phyloP scores from a whole-genome alignment of 257 asterid species.

The Solanum tarijense region DNA sequence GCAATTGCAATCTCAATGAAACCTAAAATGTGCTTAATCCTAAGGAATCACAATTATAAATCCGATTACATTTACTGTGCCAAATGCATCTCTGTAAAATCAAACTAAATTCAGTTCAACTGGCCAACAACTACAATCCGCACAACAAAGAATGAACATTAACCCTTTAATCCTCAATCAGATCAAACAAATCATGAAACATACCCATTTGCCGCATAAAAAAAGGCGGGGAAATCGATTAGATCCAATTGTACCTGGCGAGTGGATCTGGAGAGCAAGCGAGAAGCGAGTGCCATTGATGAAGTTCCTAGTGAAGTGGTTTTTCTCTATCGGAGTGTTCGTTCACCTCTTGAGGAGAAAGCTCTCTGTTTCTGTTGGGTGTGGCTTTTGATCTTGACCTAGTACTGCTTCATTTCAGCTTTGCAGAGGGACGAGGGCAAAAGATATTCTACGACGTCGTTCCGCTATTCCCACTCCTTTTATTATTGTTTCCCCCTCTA shows the following conservation, averaged over 20 bases:
- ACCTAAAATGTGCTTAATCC: background rate
- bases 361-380: background rate
- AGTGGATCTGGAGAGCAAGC: constrained; percentile 59
- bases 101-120: background rate
- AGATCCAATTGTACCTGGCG: constrained; percentile 41
- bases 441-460: background rate
- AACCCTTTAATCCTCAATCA: background rate
- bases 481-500: background rate
- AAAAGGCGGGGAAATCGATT: background rate
- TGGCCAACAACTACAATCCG: background rate
- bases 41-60: background rate
- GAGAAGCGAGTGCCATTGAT: constrained; percentile 56
- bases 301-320: background rate
- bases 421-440: background rate
- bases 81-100: background rate
- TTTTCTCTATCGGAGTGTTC: background rate
- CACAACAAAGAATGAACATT: background rate
- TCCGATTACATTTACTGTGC: background rate
- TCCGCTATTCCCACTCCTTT: background rate
- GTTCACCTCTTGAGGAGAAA: background rate
- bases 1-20: background rate
- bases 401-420: background rate
- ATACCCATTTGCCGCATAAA: background rate
- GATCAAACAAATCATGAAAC: background rate
- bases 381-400: background rate